Evolutionary conservation across 306 rosid species (phyloP).

Genomic region (Vigna unguiculata): DNA sequence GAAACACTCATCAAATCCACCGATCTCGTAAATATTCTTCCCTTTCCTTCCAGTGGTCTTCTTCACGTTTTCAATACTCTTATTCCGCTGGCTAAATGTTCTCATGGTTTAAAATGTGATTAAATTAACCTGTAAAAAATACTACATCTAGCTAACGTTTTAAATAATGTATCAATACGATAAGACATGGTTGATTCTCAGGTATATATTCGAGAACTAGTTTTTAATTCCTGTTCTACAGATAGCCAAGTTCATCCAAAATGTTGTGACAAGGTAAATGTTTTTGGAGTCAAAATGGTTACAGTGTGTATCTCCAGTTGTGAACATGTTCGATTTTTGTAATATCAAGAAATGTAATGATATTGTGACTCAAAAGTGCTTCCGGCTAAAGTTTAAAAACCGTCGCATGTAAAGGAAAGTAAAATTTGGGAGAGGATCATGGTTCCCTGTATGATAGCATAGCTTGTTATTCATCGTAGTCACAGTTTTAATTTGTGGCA

Average conservation of each 20-base stretch:
- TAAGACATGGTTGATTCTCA: too few species aligned
- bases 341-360: neutral
- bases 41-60: neutral
- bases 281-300: too few species aligned
- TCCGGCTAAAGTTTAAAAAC: neutral
- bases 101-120: neutral
- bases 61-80: neutral
- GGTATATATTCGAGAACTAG: neutral
- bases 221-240: too few species aligned
- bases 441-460: neutral
- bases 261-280: neutral
- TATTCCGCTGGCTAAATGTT: neutral
- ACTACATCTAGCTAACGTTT: neutral
- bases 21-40: constrained; percentile 67
- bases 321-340: neutral
- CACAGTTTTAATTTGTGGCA: neutral
- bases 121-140: neutral
- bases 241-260: too few species aligned
- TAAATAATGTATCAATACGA: neutral
- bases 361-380: neutral
- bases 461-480: neutral
- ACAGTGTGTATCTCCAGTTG: neutral
- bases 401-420: neutral
- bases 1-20: constrained; percentile 79
- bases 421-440: neutral